A percentile compares a stretch with the other conserved stretches of the same genome.
phyloP scores from a whole-genome alignment of 495 filamentous ascomycete species.

The Penicillium cinerascens region DNA sequence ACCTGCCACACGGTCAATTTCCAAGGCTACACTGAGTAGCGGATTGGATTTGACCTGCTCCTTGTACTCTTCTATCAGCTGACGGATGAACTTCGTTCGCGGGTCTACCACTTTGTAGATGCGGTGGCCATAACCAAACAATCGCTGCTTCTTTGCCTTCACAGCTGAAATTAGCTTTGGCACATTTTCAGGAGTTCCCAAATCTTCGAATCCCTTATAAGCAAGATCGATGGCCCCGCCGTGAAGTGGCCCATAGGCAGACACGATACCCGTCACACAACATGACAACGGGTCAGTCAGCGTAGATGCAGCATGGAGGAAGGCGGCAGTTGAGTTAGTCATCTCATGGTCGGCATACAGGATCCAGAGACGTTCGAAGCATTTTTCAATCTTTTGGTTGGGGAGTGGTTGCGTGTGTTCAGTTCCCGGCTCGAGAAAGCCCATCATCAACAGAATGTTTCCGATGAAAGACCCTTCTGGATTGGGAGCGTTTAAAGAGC shows the following conservation, averaged over 20 bases:
- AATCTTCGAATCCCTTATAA: conserved; percentile 37
- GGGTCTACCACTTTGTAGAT: conserved; percentile 51
- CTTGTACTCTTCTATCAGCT: conserved; percentile 37
- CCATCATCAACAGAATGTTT: conserved; percentile 4
- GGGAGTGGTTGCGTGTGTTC: no score
- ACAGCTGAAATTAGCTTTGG: conserved; percentile 41
- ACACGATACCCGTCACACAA: conserved; percentile 32
- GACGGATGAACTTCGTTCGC: conserved; percentile 37
- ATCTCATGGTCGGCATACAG: conserved; percentile 52
- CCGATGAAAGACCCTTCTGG: background rate
- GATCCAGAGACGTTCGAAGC: background rate
- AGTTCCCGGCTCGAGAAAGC: background rate
- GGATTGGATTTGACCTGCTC: conserved; percentile 24
- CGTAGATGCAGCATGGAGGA: conserved; percentile 48
- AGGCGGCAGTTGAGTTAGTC: conserved; percentile 50
- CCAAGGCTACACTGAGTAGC: conserved; percentile 44
- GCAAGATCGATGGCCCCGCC: conserved; percentile 51
- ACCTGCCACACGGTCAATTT: conserved; percentile 45
- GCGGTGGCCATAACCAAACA: conserved; percentile 56
- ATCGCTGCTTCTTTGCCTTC: conserved; percentile 43
- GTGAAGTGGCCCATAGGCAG: conserved; percentile 50
- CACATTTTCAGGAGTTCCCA: conserved; percentile 45
- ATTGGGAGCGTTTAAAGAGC: background rate
- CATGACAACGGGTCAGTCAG: conserved; percentile 45
- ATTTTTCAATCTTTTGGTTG: background rate